Conservation (phyloP, 1,284 basidiomycete genomes). For the Schizophyllum amplum region DNA sequence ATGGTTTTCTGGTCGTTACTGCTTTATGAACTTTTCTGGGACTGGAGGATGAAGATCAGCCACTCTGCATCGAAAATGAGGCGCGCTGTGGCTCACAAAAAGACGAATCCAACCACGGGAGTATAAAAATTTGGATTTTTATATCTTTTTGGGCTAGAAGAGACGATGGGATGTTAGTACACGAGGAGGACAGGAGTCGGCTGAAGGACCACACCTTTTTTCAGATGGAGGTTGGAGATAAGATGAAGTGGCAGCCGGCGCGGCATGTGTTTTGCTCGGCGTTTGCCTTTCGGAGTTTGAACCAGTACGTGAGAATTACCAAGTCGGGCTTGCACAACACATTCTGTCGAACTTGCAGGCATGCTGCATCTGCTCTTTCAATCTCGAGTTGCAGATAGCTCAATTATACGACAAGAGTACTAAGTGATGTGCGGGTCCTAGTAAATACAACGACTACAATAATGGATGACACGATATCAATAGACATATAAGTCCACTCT, state of each 20-base stretch:
- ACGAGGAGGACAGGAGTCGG: slow-evolving; percentile 12
- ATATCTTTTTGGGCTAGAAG: slow-evolving; percentile 42
- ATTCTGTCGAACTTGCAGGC: no score
- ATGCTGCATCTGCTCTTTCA: no score
- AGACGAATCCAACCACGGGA: slow-evolving; percentile 69
- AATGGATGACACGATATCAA: slow-evolving; percentile 1
- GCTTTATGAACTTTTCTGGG: slow-evolving; percentile 75
- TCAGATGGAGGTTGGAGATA: slow-evolving; percentile 32
- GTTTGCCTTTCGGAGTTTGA: background rate
- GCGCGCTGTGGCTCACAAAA: slow-evolving; percentile 39
- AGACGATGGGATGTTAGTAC: slow-evolving; percentile 14
- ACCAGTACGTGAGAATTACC: no score
- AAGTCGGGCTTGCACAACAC: no score
- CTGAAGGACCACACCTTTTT: slow-evolving; percentile 22
- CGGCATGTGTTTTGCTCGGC: background rate
- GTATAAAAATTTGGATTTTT: slow-evolving; percentile 50
- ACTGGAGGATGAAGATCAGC: slow-evolving; percentile 24
- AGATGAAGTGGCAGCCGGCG: slow-evolving; percentile 14
- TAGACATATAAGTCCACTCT: background rate
- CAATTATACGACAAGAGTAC: no score
- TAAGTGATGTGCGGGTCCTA: background rate
- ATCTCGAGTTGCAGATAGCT: no score
- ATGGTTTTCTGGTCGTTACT: slow-evolving; percentile 65
- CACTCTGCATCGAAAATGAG: slow-evolving; percentile 1
- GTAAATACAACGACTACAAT: slow-evolving; percentile 7